A percentile compares a stretch with the other conserved stretches of the same genome.
phyloP scores from a whole-genome alignment of 116 monocot species.

The Iris pallida region DNA sequence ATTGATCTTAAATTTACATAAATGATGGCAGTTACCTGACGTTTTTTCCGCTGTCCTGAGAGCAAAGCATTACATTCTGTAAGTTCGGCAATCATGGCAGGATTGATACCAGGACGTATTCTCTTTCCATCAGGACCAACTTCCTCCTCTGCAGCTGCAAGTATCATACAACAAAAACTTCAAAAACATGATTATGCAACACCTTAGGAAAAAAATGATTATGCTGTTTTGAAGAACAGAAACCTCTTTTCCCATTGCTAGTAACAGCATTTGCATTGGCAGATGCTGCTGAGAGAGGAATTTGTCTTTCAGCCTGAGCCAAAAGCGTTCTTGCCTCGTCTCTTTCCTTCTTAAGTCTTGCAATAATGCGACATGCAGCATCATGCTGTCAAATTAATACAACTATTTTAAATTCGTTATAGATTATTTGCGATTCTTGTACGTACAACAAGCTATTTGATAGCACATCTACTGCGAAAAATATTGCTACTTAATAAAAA shows the following conservation, averaged over 20 bases:
- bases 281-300: constrained; percentile 44
- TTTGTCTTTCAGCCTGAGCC: constrained; percentile 84
- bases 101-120: constrained; percentile 81
- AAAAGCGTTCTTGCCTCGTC: constrained; percentile 87
- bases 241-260: constrained; percentile 91
- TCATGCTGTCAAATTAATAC: constrained; percentile 58
- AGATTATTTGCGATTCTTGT: neutral
- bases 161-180: constrained; percentile 12
- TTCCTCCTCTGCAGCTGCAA: constrained; percentile 59
- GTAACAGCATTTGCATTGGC: constrained; percentile 35
- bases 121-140: constrained; percentile 93
- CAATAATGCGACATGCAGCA: constrained; percentile 98
- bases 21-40: constrained; percentile 52
- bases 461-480: no score
- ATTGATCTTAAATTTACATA: neutral
- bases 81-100: constrained; percentile 71
- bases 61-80: constrained; percentile 78
- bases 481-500: no score
- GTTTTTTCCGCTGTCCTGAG: constrained; percentile 83
- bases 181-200: neutral
- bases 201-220: neutral
- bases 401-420: constrained; percentile 5
- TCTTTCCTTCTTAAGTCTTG: constrained; percentile 90
- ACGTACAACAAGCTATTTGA: neutral
- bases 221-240: neutral